Evolutionary conservation across 169 alveolate genomes (phyloP), one percentile per base, ranked within the genome.

Genomic region (Eimeria acervulina): DNA sequence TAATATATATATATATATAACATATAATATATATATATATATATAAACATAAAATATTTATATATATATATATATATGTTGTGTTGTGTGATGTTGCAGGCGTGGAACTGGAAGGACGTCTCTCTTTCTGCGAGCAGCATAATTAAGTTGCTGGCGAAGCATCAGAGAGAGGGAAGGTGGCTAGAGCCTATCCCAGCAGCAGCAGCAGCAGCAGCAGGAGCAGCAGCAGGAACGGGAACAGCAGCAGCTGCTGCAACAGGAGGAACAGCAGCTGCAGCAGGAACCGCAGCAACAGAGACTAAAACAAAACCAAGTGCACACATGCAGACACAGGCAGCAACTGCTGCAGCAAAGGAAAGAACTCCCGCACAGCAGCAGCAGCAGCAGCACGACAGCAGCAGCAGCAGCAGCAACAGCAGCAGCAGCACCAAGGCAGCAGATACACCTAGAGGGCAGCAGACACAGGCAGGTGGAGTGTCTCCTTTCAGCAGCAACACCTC

Each of bases 91-190:
- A 2, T 47, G 74, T 61, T 90, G 87, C 90, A 90, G 95, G 95
- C 95, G 0, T 90, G 81, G 76, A 52, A 52, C 78, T 90, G 95
- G 95, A 90, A 74, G 90, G 95, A 90, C 63, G 95, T 90, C 33
- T 70, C 80, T 8, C 66, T 90, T 28, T 90, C 95, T 28, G 95
- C 95, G 40, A 52, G 95, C 80, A 90, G 95, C 95, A 72, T 90
- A 1, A 0, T 90, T 70, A 90, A 90, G 95, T 19, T 80, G 78
- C 90, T 90, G 44, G 95, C 84, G 38, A 90, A 74, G 66, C 84
- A 90, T 68, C 95, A 80, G 89, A 38, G 90, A 6, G 95, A 90
- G 40, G 76, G 90, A 15, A 33, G 40, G 51, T 90, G 95, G 95
- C 52, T 66, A 23, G 89, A 90, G 44, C 66, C 90, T 3, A 59